Evolutionary conservation across 805 yeast species (phyloP).

Genomic region (Sugiyamaella chiloensis): DNA sequence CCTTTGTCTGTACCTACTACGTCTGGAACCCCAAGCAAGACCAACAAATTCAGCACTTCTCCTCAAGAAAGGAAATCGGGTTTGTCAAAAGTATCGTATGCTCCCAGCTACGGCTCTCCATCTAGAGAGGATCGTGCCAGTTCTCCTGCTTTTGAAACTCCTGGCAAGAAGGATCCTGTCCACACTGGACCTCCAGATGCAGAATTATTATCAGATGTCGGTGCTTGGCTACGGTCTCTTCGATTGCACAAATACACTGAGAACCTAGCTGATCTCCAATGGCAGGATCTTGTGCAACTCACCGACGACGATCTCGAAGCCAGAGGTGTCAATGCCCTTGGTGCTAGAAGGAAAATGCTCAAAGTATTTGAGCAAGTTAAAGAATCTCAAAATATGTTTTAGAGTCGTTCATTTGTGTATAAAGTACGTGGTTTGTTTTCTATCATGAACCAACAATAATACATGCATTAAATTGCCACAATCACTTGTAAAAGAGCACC

Average conservation of each 20-base stretch:
- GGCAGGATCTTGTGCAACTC: slow-evolving; percentile 75
- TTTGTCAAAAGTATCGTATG: slow-evolving; percentile 13
- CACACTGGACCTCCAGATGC: slow-evolving; percentile 24
- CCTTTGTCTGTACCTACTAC: slow-evolving; percentile 1
- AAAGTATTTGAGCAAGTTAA: slow-evolving; percentile 87
- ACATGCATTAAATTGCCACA: no score
- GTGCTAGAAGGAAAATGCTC: slow-evolving; percentile 89
- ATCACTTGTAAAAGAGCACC: no score
- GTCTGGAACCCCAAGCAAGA: neutral
- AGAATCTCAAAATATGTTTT: slow-evolving; percentile 41
- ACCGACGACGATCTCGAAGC: slow-evolving; percentile 66
- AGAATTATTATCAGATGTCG: slow-evolving; percentile 62
- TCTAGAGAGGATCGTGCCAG: slow-evolving; percentile 28
- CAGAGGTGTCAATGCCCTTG: slow-evolving; percentile 88
- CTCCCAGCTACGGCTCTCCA: slow-evolving; percentile 5
- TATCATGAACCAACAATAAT: no score
- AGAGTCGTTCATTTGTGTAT: no score
- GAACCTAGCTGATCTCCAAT: slow-evolving; percentile 65
- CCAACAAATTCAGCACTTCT: slow-evolving; percentile 3
- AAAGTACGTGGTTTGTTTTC: no score
- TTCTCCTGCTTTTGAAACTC: slow-evolving; percentile 40
- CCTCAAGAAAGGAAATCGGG: slow-evolving; percentile 19
- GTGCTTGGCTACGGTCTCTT: slow-evolving; percentile 86
- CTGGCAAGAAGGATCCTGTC: slow-evolving; percentile 39
- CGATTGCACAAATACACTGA: slow-evolving; percentile 93